A percentile compares a stretch with the other conserved stretches of the same genome.
phyloP scores from a whole-genome alignment of 192 early-diverging fungal genomes.

The Spizellomyces punctatus region DNA sequence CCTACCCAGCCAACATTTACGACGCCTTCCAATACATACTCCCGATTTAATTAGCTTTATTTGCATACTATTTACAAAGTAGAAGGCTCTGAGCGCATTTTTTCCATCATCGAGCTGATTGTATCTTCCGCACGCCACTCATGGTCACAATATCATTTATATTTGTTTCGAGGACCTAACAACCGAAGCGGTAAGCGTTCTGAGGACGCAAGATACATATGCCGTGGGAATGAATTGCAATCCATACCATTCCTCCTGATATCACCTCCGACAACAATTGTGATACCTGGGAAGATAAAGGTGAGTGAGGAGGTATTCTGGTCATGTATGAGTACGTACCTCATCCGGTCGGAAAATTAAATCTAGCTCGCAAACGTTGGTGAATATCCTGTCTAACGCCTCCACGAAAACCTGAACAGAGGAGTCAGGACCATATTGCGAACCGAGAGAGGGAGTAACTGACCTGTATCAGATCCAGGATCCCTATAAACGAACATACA shows the following conservation, averaged over 20 bases:
- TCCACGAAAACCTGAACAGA: conserved; percentile 87
- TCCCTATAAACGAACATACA: conserved; percentile 40
- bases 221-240: not conserved
- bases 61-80: not conserved
- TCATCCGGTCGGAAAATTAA: conserved; percentile 94
- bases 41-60: not conserved
- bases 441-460: not conserved
- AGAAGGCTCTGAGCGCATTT: too few relatives aligned
- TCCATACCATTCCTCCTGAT: conserved; percentile 82
- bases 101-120: conserved; percentile 30
- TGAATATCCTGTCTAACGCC: conserved; percentile 85
- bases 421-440: too few relatives aligned
- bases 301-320: not conserved
- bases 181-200: not conserved
- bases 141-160: conserved; percentile 77
- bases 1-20: too few relatives aligned
- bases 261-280: conserved; percentile 86
- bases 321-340: conserved; percentile 26
- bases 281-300: conserved; percentile 50
- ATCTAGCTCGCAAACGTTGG: conserved; percentile 96
- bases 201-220: not conserved
- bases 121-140: conserved; percentile 58
- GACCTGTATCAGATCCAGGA: conserved; percentile 93
- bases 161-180: conserved; percentile 74
- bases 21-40: too few relatives aligned